Base-by-base conservation (phyloP, 495 filamentous ascomycete species). In the Xylona heveae region DNA sequence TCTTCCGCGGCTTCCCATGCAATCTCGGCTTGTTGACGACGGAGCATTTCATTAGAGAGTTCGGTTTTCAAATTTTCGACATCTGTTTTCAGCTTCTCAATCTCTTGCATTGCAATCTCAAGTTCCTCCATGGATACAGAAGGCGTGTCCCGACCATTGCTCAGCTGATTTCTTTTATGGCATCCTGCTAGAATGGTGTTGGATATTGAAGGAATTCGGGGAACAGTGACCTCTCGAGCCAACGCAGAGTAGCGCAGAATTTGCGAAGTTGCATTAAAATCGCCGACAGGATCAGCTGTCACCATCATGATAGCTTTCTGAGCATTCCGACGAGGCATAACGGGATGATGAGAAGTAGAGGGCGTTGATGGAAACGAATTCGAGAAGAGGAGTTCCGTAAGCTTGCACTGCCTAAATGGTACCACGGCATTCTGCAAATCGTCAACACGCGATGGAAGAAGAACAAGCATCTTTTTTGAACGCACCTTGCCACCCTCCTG, bases 221-320 rank as follows among this genome's bases (percentile, higher is more conserved):
- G 84, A 3, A 94, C 80, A 0, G 90, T 90, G 10, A 94, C 75
- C 54, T 97, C 88, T 1, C 81, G 69, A 0, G 88, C 90, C 3
- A 95, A 63, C 6, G 88, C 90, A 17, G 82, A 91, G 48, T 97
- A 97, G 9, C 88, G 76, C 3, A 97, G 59, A 21, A 97, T 95
- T 49, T 97, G 88, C 15, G 78, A 82, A 0, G 90, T 95, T 13
- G 88, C 81, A 43, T 95, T 94, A 58, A 81, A 93, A 48, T 97
- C 88, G 8, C 90, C 88, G 10, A 78, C 43, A 0, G 88, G 85
- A 46, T 97, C 88, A 0, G 90, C 88, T 1, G 88, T 92, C 13
- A 95, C 90, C 26, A 95, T 76, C 88, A 97, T 95, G 43, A 85
- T 66, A 0, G 76, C 79, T 47, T 81, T 88, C 48, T 92, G 85